Conservation (phyloP, 257 asterid genomes). For the Mentha longifolia region DNA sequence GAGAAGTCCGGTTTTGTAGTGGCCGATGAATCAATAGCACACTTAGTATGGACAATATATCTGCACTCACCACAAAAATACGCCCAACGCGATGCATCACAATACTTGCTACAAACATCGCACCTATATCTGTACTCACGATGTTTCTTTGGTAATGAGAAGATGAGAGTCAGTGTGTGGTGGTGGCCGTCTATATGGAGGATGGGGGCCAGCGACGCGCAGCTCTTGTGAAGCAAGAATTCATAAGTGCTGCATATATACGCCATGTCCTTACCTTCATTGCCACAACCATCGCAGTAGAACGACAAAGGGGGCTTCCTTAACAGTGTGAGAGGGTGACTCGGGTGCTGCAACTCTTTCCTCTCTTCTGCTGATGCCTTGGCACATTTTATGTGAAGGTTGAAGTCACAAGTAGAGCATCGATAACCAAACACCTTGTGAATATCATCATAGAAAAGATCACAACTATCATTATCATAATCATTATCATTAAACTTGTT, state of each 20-base stretch:
- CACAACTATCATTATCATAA: no score
- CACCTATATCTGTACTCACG: background rate
- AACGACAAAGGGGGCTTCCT: background rate
- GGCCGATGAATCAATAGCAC: background rate
- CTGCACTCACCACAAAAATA: constrained; percentile 25
- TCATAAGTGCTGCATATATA: constrained; percentile 10
- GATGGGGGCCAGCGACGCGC: background rate
- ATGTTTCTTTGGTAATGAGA: background rate
- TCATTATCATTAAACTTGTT: background rate
- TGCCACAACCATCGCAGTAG: background rate
- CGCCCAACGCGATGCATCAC: background rate
- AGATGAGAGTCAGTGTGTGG: background rate
- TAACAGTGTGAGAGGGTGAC: constrained; percentile 1
- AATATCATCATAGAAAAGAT: no score
- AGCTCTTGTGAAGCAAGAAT: background rate
- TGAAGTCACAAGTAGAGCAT: background rate
- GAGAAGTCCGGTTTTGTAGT: no score
- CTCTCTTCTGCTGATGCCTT: background rate
- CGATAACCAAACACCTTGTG: background rate
- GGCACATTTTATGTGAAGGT: background rate
- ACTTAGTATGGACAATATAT: constrained; percentile 10
- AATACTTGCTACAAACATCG: background rate
- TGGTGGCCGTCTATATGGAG: background rate
- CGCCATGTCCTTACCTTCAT: constrained; percentile 6
- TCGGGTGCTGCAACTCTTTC: background rate